Percentiles rank a stretch among this genome's conserved stretches.
These are phyloP conservation scores for Rhododendron ovatum DNA, from an alignment of 148 eudicot species.

Conservation along the genomic window DNA sequence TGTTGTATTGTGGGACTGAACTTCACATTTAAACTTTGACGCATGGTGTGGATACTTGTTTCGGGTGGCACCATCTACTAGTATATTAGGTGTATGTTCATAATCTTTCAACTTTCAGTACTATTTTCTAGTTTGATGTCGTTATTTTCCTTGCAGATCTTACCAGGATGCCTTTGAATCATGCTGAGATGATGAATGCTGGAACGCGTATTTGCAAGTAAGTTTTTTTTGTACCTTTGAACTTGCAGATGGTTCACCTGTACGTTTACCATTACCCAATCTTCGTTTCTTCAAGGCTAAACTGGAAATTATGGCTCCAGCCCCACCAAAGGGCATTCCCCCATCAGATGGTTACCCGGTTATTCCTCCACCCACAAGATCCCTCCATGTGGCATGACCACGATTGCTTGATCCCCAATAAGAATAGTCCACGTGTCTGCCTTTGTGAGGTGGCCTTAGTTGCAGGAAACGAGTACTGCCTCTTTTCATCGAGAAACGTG, in stretches of 20 bases:
- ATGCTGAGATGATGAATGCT: constrained; percentile 63
- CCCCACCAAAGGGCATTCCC: neutral
- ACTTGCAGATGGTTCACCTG: constrained; percentile 2
- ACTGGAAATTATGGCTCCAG: neutral
- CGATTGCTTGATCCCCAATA: neutral
- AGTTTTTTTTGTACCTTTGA: constrained; percentile 13
- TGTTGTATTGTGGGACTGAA: neutral
- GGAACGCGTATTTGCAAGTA: constrained; percentile 69
- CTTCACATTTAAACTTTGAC: neutral
- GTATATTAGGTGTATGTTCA: neutral
- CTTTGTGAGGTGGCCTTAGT: neutral
- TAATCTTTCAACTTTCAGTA: neutral
- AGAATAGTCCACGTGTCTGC: neutral
- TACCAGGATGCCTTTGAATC: constrained; percentile 61
- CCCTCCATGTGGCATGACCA: neutral
- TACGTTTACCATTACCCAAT: neutral
- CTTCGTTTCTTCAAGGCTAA: neutral
- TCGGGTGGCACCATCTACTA: neutral
- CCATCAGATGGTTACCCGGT: neutral
- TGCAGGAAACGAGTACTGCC: too few relatives aligned
- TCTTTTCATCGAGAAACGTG: too few relatives aligned
- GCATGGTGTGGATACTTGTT: neutral
- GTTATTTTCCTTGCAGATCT: constrained; percentile 46
- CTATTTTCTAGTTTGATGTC: neutral
- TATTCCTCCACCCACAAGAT: neutral